Conservation (phyloP, 2,329 filamentous ascomycete species). For the Scedosporium dehoogii region DNA sequence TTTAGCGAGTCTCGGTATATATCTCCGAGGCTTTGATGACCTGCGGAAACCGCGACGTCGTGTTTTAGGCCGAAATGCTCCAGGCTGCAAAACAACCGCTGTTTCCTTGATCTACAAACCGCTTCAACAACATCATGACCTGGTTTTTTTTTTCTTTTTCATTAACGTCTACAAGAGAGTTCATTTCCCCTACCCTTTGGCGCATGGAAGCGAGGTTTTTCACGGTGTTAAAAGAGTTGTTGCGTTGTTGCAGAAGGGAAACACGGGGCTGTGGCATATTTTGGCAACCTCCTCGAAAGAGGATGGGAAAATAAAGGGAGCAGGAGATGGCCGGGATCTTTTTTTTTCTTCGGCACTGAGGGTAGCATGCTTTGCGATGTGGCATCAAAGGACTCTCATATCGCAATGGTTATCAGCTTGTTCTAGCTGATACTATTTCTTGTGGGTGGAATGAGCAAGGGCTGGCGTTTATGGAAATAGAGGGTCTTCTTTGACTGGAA, state of each 20-base stretch:
- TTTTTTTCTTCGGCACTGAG: background rate
- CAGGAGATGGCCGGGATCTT: background rate
- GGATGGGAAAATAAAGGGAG: background rate
- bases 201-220: background rate
- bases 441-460: slow-evolving; percentile 1
- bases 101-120: too few species aligned
- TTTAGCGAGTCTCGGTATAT: background rate
- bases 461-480: slow-evolving; percentile 5
- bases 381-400: background rate
- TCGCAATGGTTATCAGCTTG: background rate
- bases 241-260: background rate
- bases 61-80: too few species aligned
- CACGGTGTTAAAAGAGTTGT: background rate
- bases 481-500: background rate
- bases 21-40: too few species aligned
- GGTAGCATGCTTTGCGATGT: background rate
- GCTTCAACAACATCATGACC: too few species aligned
- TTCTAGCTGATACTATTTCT: background rate
- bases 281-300: too few species aligned
- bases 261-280: too few species aligned
- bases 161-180: too few species aligned
- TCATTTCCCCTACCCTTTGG: background rate
- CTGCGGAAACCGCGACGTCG: too few species aligned
- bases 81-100: too few species aligned
- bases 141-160: too few species aligned